Base-by-base conservation (phyloP, 495 filamentous ascomycete genomes). In the Aspergillus nanangensis region DNA sequence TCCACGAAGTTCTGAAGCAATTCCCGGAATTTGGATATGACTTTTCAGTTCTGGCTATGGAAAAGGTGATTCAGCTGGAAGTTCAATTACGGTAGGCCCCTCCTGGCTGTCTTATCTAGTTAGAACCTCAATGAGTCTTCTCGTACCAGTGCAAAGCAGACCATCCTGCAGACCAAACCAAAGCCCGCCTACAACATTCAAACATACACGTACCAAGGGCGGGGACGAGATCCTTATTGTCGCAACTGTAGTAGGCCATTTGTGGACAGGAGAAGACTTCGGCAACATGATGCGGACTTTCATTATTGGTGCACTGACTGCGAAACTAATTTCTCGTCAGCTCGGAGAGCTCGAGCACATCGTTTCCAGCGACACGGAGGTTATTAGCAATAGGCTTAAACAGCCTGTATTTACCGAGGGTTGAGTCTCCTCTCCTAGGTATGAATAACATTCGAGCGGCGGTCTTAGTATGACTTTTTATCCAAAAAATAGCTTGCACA, bases 291-390 rank as follows among this genome's bases (percentile, higher is more conserved):
- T 42, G 15, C 39, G 8, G 39, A 42, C 23, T 42, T 24, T 17
- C 39, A 42, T 42, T n/a, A 21, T 24, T 42, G 39, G 23, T 42
- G 39, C 23, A 42, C 39, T 27, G 39, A 29, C 23, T 42, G 39
- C 23, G 29, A 29, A 10, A 7, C 11, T 5, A 42, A 24, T 24
- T 42, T 42, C 18, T 24, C 11, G 18, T 27, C 39, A 23, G 18
- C 11, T 27, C 13, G 15, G 5, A 25, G 29, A 24, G 39, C 39
- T 42, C 20, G 17, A 31, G 39, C 39, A 29, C 39, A 42, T 24
- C 39, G 23, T 24, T 42, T 24, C 14, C 11, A 24, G 23, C 8
- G 15, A 14, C 39, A 42, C 23, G 39, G 39, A 14, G 39, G 39
- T 23, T 29, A 29, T 29, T 29, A 29, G 11, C 25, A 29, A 29